Percentiles rank a stretch among this genome's conserved stretches.
Evolutionary conservation across 2,329 filamentous ascomycete genomes (phyloP).

Genomic region (Paecilomyces variotii): DNA sequence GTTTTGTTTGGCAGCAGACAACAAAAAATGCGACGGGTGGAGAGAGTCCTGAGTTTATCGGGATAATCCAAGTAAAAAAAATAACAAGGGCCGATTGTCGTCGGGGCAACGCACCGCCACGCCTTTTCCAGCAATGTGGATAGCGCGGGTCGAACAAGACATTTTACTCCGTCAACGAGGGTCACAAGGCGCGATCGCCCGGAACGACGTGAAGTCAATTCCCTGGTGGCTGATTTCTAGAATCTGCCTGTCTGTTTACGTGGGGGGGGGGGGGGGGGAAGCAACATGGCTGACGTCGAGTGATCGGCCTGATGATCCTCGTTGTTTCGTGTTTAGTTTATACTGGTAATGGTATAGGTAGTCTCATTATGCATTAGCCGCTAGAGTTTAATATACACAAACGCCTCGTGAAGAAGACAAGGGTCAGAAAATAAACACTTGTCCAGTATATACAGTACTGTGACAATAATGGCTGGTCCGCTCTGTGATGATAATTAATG

Average conservation of each 20-base stretch:
- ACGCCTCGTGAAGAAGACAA: neutral
- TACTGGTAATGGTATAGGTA: neutral
- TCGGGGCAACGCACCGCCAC: conserved; percentile 24
- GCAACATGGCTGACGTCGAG: neutral
- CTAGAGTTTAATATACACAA: neutral
- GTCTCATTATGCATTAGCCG: neutral
- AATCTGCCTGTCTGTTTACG: neutral
- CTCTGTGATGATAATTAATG: neutral
- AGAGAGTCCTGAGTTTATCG: neutral
- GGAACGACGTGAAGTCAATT: neutral
- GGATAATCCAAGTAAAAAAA: conserved; percentile 2
- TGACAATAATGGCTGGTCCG: neutral
- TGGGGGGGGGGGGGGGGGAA: too few species aligned
- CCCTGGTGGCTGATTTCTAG: neutral
- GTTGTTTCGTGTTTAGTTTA: neutral
- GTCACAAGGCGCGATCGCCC: neutral
- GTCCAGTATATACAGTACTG: neutral
- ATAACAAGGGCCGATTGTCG: conserved; percentile 28
- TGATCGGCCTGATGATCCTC: neutral
- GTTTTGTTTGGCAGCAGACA: conserved; percentile 6
- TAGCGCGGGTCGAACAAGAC: neutral
- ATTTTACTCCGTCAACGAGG: neutral
- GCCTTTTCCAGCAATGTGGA: conserved; percentile 2
- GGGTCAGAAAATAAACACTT: neutral
- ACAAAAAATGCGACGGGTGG: conserved; percentile 11